These are phyloP conservation scores for Plasmodium coatneyi DNA, from an alignment of 169 alveolate genomes.

Conservation along the genomic window DNA sequence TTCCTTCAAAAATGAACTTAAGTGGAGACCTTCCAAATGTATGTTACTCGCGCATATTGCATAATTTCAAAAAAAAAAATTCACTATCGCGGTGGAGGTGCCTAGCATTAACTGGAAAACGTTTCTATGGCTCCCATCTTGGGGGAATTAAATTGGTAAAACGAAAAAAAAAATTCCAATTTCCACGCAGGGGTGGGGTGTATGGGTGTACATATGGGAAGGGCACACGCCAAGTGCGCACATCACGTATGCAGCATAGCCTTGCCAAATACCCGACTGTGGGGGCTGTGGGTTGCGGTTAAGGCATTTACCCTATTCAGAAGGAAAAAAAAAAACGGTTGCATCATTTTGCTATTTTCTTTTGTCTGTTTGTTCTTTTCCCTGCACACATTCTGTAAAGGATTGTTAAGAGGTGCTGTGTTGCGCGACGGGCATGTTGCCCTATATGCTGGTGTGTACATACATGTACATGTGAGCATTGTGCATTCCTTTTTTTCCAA, in stretches of 20 bases:
- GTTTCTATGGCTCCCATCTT: background rate
- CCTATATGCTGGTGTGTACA: background rate
- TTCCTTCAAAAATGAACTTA: background rate
- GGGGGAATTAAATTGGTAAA: background rate
- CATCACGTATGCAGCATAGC: background rate
- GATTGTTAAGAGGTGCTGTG: background rate
- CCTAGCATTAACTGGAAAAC: background rate
- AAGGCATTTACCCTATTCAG: background rate
- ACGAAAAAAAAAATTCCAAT: background rate
- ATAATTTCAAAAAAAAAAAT: no score
- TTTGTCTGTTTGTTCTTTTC: background rate
- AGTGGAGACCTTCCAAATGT: background rate
- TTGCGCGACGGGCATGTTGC: background rate
- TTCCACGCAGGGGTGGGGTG: background rate
- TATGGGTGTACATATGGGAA: background rate
- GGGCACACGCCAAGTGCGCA: background rate
- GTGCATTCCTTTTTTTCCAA: background rate
- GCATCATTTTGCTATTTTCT: constrained; percentile 1
- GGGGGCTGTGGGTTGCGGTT: background rate
- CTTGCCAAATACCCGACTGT: background rate
- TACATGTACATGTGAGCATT: background rate
- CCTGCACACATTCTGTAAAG: background rate
- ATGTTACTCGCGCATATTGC: background rate
- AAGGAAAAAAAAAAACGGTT: background rate
- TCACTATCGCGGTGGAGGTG: background rate